A percentile compares a stretch with the other conserved stretches of the same genome.
Conservation (phyloP, 306 rosid species). For the Trifolium repens region DNA sequence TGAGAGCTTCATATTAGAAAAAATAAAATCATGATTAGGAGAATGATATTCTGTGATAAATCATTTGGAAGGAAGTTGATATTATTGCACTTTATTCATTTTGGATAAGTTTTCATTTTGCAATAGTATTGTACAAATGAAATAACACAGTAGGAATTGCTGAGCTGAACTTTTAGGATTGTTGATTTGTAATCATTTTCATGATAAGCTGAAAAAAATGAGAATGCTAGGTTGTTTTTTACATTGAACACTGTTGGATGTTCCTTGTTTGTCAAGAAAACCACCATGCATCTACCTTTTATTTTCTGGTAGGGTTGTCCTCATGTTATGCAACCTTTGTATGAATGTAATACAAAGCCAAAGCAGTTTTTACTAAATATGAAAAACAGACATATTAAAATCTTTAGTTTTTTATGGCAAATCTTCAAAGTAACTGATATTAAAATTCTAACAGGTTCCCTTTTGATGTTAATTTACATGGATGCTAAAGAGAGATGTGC, state of each 20-base stretch:
- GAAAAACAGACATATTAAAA: too few species aligned
- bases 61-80: slow-evolving; percentile 28
- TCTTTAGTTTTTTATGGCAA: too few species aligned
- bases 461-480: too few species aligned
- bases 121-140: slow-evolving; percentile 38
- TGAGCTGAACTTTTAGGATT: slow-evolving; percentile 9
- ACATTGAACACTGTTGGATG: not conserved
- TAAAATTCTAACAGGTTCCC: too few species aligned
- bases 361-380: too few species aligned
- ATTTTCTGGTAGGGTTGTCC: not conserved
- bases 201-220: not conserved
- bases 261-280: slow-evolving; percentile 8
- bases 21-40: not conserved
- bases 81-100: slow-evolving; percentile 27
- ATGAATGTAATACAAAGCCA: not conserved
- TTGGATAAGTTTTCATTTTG: slow-evolving; percentile 31
- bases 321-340: too few species aligned
- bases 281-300: not conserved
- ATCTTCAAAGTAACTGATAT: too few species aligned
- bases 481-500: too few species aligned
- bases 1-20: slow-evolving; percentile 13
- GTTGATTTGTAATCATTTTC: slow-evolving; percentile 23
- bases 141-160: slow-evolving; percentile 19
- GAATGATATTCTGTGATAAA: slow-evolving; percentile 29
- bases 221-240: not conserved